phyloP scores from a whole-genome alignment of 768 basidiomycete species.

The Pisolithus microcarpus region DNA sequence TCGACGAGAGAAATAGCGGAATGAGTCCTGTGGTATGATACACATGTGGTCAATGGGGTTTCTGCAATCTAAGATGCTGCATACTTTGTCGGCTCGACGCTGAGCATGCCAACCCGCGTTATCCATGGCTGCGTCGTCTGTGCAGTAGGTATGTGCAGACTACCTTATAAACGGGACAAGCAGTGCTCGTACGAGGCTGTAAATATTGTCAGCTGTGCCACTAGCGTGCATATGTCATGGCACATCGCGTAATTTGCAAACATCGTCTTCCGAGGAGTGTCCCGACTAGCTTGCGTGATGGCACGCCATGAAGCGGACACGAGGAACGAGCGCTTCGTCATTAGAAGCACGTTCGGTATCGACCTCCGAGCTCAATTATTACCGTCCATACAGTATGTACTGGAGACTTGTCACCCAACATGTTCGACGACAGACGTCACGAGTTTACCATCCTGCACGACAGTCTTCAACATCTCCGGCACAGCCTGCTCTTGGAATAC shows the following conservation, averaged over 20 bases:
- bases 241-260: too few relatives aligned
- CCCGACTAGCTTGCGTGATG: too few relatives aligned
- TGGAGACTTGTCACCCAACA: conserved; percentile 36
- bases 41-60: neutral
- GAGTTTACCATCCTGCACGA: conserved; percentile 73
- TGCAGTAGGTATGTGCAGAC: neutral
- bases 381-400: neutral
- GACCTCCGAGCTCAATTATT: neutral
- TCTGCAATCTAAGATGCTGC: conserved; percentile 5
- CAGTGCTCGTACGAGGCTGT: neutral
- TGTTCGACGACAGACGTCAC: conserved; percentile 90
- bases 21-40: conserved; percentile 26
- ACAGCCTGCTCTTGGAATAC: conserved; percentile 84
- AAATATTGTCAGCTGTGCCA: neutral
- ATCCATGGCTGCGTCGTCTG: conserved; percentile 45
- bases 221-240: too few relatives aligned
- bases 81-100: conserved; percentile 51
- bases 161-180: neutral
- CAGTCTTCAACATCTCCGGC: conserved; percentile 93
- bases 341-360: neutral
- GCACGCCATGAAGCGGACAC: too few relatives aligned
- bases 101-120: conserved; percentile 70
- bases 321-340: too few relatives aligned
- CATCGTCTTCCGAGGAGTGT: too few relatives aligned
- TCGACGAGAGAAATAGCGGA: conserved; percentile 18